phyloP scores from a whole-genome alignment of 768 basidiomycete genomes.

The Mycena vulgaris region DNA sequence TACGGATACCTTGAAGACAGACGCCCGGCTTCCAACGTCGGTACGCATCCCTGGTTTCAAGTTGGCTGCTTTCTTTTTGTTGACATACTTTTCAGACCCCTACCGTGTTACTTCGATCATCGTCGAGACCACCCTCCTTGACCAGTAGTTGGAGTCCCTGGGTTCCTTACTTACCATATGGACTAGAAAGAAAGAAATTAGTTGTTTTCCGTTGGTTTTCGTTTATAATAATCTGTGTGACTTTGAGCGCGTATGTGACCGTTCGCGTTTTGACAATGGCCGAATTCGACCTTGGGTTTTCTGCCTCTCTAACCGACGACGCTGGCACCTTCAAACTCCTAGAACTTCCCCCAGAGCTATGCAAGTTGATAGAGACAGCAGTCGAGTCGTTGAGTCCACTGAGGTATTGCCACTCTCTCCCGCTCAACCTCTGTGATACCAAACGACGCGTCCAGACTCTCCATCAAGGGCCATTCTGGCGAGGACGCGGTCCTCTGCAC shows the following conservation, averaged over 20 bases:
- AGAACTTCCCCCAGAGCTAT: slow-evolving; percentile 82
- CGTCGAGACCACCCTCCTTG: slow-evolving; percentile 88
- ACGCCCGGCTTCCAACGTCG: slow-evolving; percentile 98
- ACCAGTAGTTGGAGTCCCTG: slow-evolving; percentile 57
- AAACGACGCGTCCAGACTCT: slow-evolving; percentile 62
- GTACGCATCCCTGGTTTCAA: slow-evolving; percentile 57
- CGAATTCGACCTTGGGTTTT: slow-evolving; percentile 68
- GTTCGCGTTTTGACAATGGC: slow-evolving; percentile 51
- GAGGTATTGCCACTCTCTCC: slow-evolving; percentile 43
- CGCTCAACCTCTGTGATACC: slow-evolving; percentile 23
- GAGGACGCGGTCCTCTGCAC: slow-evolving; percentile 97
- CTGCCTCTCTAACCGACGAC: slow-evolving; percentile 62
- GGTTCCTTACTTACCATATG: not conserved
- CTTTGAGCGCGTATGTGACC: slow-evolving; percentile 10
- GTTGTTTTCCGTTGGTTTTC: slow-evolving; percentile 11
- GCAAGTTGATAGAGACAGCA: slow-evolving; percentile 71
- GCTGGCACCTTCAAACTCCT: slow-evolving; percentile 76
- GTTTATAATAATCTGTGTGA: not conserved
- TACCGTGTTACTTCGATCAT: slow-evolving; percentile 95
- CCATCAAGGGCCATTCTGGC: slow-evolving; percentile 84
- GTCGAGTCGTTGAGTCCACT: slow-evolving; percentile 49
- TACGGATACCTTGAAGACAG: slow-evolving; percentile 97
- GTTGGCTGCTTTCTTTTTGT: not conserved
- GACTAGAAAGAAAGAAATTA: slow-evolving; percentile 16
- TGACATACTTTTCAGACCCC: slow-evolving; percentile 72